phyloP scores from a whole-genome alignment of 345 rosid genomes.

The Bruguiera sexangula region DNA sequence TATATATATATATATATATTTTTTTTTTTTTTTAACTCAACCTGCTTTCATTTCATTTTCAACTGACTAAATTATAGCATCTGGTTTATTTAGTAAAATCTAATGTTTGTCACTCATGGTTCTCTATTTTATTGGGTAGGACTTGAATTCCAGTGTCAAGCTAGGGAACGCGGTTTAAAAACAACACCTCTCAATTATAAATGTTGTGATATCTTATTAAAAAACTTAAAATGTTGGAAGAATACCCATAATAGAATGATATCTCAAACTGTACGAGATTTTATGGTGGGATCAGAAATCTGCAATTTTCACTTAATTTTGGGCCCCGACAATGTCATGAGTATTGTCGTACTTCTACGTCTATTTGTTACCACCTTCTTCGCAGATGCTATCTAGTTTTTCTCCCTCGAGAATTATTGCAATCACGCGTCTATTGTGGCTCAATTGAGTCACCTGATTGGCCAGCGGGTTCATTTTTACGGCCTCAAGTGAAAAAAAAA shows the following conservation, averaged over 20 bases:
- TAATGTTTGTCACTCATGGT: neutral
- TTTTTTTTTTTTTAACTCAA: neutral
- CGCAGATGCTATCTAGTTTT: neutral
- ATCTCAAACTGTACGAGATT: no score
- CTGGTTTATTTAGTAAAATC: neutral
- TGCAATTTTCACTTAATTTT: neutral
- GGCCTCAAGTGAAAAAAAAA: neutral
- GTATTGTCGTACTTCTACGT: neutral
- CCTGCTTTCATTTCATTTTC: conserved; percentile 18
- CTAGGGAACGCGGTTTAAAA: no score
- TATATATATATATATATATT: no score
- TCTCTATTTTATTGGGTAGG: no score
- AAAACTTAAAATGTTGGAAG: no score
- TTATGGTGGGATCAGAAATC: neutral
- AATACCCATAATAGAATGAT: no score
- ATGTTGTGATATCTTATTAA: no score
- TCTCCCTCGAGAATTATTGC: conserved; percentile 15
- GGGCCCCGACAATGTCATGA: neutral
- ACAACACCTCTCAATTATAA: no score
- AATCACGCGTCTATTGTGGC: conserved; percentile 33
- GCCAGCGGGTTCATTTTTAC: conserved; percentile 1
- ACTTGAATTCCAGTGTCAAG: no score
- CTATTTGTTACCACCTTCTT: neutral
- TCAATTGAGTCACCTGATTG: conserved; percentile 18
- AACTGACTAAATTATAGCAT: conserved; percentile 10